These are phyloP conservation scores for Aspergillus ochraceus DNA, from an alignment of 2,329 filamentous ascomycete species.

Conservation along the genomic window DNA sequence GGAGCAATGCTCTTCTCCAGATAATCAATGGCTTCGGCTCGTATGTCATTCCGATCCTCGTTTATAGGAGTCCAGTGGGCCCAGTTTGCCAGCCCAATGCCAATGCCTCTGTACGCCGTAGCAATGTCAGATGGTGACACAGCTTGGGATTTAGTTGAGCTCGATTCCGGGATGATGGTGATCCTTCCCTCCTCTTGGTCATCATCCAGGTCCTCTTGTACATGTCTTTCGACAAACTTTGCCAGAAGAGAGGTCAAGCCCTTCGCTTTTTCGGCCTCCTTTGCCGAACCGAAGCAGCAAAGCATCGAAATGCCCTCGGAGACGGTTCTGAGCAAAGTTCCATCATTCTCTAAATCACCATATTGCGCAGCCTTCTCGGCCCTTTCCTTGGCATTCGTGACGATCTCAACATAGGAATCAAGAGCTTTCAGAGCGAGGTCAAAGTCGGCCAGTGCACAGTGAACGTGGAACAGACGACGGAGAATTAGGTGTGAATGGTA, in stretches of 20 bases:
- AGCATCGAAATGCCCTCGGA: slow-evolving; percentile 77
- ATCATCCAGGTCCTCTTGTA: slow-evolving; percentile 27
- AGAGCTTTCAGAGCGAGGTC: slow-evolving; percentile 88
- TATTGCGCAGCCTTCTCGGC: slow-evolving; percentile 66
- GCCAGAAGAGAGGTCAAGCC: slow-evolving; percentile 71
- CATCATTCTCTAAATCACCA: slow-evolving; percentile 77
- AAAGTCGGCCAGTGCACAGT: slow-evolving; percentile 85
- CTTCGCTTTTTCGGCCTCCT: slow-evolving; percentile 76
- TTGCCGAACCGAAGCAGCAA: slow-evolving; percentile 74
- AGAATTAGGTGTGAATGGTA: slow-evolving; percentile 93
- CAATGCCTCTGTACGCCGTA: slow-evolving; percentile 78
- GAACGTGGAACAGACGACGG: slow-evolving; percentile 81
- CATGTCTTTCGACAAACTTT: slow-evolving; percentile 68
- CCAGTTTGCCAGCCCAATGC: slow-evolving; percentile 84
- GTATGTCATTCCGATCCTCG: slow-evolving; percentile 68
- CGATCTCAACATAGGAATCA: slow-evolving; percentile 86
- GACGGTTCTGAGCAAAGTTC: slow-evolving; percentile 72
- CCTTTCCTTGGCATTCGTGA: slow-evolving; percentile 79
- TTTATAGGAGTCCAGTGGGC: slow-evolving; percentile 78
- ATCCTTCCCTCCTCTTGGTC: slow-evolving; percentile 23
- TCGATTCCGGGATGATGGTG: slow-evolving; percentile 16
- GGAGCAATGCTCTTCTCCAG: slow-evolving; percentile 72
- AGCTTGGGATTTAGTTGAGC: slow-evolving; percentile 16
- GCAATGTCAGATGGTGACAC: slow-evolving; percentile 65
- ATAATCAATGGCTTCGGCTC: slow-evolving; percentile 73